Evolutionary conservation across 164 flowering plant genomes (phyloP).

Genomic region (Berberis vulgaris): DNA sequence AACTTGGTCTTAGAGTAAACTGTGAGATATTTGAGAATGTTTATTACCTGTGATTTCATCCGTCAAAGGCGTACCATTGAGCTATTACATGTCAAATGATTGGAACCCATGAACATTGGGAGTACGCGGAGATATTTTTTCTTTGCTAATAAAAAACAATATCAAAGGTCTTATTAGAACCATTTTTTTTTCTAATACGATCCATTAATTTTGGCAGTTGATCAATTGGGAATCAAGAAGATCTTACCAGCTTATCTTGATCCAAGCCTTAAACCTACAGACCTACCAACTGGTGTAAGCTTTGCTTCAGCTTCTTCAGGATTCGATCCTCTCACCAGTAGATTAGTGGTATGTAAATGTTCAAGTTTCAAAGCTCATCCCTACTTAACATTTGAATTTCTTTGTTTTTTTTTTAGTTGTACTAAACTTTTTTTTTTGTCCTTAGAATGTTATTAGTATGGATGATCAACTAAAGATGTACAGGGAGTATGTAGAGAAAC

Average conservation of each 20-base stretch:
- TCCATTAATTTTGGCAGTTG: neutral
- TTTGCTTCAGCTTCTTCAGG: slow-evolving; percentile 84
- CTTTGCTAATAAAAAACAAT: neutral
- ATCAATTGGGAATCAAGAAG: slow-evolving; percentile 42
- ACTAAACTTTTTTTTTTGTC: neutral
- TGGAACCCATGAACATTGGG: no score
- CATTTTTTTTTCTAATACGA: neutral
- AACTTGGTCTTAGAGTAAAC: no score
- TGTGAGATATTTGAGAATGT: no score
- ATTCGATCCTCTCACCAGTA: slow-evolving; percentile 33
- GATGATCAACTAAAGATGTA: slow-evolving; percentile 43
- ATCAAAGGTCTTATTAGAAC: neutral
- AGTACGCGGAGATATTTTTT: no score
- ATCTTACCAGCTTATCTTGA: slow-evolving; percentile 65
- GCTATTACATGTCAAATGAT: no score
- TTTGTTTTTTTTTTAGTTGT: neutral
- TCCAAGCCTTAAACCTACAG: slow-evolving; percentile 36
- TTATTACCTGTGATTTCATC: no score
- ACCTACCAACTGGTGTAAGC: slow-evolving; percentile 63
- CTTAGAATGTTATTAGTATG: slow-evolving; percentile 43
- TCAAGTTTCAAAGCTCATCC: neutral
- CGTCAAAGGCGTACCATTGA: no score
- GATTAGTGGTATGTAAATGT: neutral
- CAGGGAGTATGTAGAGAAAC: slow-evolving; percentile 45
- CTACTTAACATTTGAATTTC: neutral